These are phyloP conservation scores for Penicillium fimorum DNA, from an alignment of 495 filamentous ascomycete genomes.

Conservation along the genomic window DNA sequence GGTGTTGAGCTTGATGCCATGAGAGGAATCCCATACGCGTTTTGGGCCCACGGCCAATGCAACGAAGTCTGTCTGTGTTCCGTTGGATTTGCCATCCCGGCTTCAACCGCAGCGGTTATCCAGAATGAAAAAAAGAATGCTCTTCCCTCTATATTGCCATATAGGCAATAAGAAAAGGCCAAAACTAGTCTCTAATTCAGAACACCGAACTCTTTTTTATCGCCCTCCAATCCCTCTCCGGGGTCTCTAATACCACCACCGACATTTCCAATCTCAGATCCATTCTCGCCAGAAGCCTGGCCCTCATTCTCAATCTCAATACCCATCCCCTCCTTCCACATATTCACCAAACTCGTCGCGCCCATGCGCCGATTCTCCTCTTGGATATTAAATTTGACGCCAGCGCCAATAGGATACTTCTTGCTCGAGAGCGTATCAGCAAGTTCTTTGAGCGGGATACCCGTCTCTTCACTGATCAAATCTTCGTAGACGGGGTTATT, in stretches of 20 bases:
- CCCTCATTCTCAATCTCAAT: neutral
- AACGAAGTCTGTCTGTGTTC: neutral
- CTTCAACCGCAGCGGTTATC: neutral
- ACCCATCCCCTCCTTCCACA: slow-evolving; percentile 27
- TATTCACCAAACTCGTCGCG: slow-evolving; percentile 26
- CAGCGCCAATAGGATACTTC: slow-evolving; percentile 18
- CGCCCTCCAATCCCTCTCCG: neutral
- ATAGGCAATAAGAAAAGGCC: neutral
- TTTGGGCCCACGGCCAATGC: neutral
- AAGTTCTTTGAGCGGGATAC: slow-evolving; percentile 29
- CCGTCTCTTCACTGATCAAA: slow-evolving; percentile 21
- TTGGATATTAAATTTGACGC: slow-evolving; percentile 16
- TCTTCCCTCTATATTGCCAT: neutral
- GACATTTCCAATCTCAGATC: neutral
- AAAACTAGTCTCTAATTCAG: neutral
- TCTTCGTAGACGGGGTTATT: slow-evolving; percentile 25
- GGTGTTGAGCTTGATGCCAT: neutral
- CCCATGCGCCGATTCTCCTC: slow-evolving; percentile 22
- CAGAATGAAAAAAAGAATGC: neutral
- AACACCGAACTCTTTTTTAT: neutral
- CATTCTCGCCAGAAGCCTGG: neutral
- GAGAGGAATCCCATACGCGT: neutral
- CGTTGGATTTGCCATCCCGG: neutral
- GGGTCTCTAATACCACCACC: neutral
- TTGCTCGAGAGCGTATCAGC: slow-evolving; percentile 30